Base-by-base conservation (phyloP, 805 yeast genomes). In the Jamesozyma lodderae region DNA sequence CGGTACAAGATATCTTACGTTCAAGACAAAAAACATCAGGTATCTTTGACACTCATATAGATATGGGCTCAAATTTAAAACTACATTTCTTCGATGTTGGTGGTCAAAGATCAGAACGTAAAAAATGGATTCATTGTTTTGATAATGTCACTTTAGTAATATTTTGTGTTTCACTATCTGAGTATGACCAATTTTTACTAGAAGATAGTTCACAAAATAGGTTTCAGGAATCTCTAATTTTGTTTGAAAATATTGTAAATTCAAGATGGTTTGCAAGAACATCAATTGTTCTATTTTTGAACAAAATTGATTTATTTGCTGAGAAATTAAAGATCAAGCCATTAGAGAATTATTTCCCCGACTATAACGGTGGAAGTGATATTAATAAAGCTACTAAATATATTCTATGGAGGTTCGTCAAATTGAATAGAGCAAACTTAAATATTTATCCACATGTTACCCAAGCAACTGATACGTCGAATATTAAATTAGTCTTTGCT, bases 71-170 rank as follows among this genome's bases (percentile, higher is more conserved):
- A 20, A 48, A 48, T 33, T 57, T 79, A 29, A 70, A 72, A 49
- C 63, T 80, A 35, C 83, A 77, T 50, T 67, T 81, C 49, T 77
- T 68, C 53, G 96, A 88, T 59, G 96, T 88, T 34, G 96, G 96
- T 45, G 96, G 96, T 1, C 98, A 92, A 62, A 70, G 98, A 51
- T 78, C 94, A 3, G 98, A 92, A 65, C 77, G 98, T 38, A 84
- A 83, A 54, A 90, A 92, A 61, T 92, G 98, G 98, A 87, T 92
- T 44, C 94, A 92, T 62, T 85, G 95, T 55, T 92, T 92, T 52
- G 95, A 87, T 59, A 86, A 87, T 50, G 96, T 88, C 24, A 82
- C 95, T 0, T 69, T 83, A 33, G 81, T 88, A 36, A 84, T 88
- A 42, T 88, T 87, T 57, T 87, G 96, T 60, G 95, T 87, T 17